Percentiles rank a stretch among this genome's conserved stretches.
Conservation (phyloP, 169 alveolate genomes). For the Theileria annulata region DNA sequence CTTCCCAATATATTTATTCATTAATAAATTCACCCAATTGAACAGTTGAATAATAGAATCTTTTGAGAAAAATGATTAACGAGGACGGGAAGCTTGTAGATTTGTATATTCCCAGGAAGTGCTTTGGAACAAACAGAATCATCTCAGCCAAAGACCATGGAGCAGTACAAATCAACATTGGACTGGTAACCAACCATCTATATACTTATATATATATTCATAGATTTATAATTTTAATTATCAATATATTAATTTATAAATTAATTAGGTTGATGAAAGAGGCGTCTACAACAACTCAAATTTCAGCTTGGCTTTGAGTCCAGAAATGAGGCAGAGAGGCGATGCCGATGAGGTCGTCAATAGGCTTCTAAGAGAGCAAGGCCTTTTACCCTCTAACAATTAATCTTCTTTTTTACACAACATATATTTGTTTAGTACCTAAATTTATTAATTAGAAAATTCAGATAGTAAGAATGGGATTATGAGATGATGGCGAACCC, state of each 20-base stretch:
- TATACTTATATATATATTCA: not conserved
- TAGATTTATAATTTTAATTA: constrained; percentile 76
- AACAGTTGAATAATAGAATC: not conserved
- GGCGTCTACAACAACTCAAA: constrained; percentile 85
- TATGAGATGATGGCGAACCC: constrained; percentile 49
- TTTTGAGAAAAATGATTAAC: constrained; percentile 76
- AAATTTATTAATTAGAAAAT: not conserved
- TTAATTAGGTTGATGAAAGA: constrained; percentile 81
- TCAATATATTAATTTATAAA: constrained; percentile 49
- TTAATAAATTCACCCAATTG: not conserved
- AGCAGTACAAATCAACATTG: constrained; percentile 90
- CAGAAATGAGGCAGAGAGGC: constrained; percentile 89
- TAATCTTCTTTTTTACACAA: constrained; percentile 27
- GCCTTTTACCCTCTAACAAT: constrained; percentile 80
- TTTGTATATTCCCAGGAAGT: constrained; percentile 92
- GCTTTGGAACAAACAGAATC: constrained; percentile 92
- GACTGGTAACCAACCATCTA: constrained; percentile 72
- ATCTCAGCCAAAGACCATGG: constrained; percentile 92
- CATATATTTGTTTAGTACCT: constrained; percentile 4
- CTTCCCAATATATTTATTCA: not conserved
- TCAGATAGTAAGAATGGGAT: not conserved
- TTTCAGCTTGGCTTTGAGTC: constrained; percentile 87
- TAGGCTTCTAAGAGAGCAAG: constrained; percentile 88
- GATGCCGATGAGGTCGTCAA: constrained; percentile 91
- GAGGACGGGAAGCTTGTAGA: constrained; percentile 91